Conservation (phyloP, 768 basidiomycete species). For the Russula sp. region DNA sequence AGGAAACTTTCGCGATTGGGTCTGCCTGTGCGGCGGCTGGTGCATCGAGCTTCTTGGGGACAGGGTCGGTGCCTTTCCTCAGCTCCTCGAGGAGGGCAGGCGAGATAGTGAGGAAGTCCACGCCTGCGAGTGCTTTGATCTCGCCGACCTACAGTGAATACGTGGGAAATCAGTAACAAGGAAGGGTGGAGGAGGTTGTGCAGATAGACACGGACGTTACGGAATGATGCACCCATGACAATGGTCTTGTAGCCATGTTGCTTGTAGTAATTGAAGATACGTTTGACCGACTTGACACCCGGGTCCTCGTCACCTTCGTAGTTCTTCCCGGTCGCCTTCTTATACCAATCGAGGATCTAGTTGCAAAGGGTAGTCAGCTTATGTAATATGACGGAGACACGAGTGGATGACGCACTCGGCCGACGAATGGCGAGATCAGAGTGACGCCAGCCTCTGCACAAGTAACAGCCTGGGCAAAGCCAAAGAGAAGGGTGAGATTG, state of each 20-base stretch:
- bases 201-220: slow-evolving; percentile 59
- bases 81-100: slow-evolving; percentile 89
- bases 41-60: slow-evolving; percentile 81
- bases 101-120: slow-evolving; percentile 96
- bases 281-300: slow-evolving; percentile 91
- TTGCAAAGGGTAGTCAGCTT: slow-evolving; percentile 16
- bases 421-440: slow-evolving; percentile 98
- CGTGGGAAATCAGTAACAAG: background rate
- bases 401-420: slow-evolving; percentile 57
- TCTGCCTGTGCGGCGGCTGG: slow-evolving; percentile 49
- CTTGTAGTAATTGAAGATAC: slow-evolving; percentile 99
- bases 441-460: slow-evolving; percentile 98
- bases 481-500: slow-evolving; percentile 98
- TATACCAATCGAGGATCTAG: slow-evolving; percentile 99
- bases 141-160: slow-evolving; percentile 56
- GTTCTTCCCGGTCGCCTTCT: slow-evolving; percentile 74
- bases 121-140: slow-evolving; percentile 91
- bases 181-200: background rate
- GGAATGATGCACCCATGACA: slow-evolving; percentile 99
- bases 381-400: slow-evolving; percentile 1
- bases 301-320: slow-evolving; percentile 93
- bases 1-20: slow-evolving; percentile 73
- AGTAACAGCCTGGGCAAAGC: slow-evolving; percentile 97
- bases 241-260: slow-evolving; percentile 97
- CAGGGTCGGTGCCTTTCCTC: slow-evolving; percentile 64